Evolutionary conservation across 1,284 basidiomycete species (phyloP), one percentile per base, ranked within the genome.

Genomic region (Moniliella sp.): DNA sequence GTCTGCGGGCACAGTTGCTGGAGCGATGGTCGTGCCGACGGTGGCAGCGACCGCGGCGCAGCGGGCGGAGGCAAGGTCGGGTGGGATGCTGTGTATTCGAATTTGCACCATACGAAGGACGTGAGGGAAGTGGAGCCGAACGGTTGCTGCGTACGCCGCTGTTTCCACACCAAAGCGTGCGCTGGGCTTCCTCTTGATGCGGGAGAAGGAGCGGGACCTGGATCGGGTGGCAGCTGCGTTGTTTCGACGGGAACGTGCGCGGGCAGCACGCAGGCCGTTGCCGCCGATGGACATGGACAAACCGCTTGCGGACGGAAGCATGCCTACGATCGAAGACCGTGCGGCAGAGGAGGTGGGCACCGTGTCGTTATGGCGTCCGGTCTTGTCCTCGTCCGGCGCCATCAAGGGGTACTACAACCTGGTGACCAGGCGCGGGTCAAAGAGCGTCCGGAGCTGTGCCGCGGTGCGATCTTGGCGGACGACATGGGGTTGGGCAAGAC

Each of bases 91-190:
- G 21, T 23, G 8, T 23, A 23, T n/a, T 23, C 21, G 21, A 7
- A 7, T 7, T n/a, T 23, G 21, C 7, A 7, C 8, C 21, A 23
- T n/a, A n/a, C 21, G n/a, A n/a, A 23, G 21, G 21, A 23, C n/a
- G 21, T 23, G 8, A n/a, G n/a, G 21, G 21, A 23, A 23, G 21
- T 23, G 7, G 21, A 7, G 21, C 21, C 7, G 21, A n/a, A n/a
- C n/a, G n/a, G 71, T 74, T 82, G 50, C 73, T 97, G 39, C 75
- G 74, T 19, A 91, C 91, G n/a, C 69, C 64, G 28, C 67, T 99
- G 5, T 94, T 94, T 61, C 79, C 84, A 10, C 91, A 99, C 65
- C 91, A 99, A 88, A 88, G 65, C 88, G 91, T 62, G 91, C 86
- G 14, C 67, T 99, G 14, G 83, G 86, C 1, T 99, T 99, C 63